Base-by-base conservation (phyloP, 768 basidiomycete species). In the Dioszegia crocea region DNA sequence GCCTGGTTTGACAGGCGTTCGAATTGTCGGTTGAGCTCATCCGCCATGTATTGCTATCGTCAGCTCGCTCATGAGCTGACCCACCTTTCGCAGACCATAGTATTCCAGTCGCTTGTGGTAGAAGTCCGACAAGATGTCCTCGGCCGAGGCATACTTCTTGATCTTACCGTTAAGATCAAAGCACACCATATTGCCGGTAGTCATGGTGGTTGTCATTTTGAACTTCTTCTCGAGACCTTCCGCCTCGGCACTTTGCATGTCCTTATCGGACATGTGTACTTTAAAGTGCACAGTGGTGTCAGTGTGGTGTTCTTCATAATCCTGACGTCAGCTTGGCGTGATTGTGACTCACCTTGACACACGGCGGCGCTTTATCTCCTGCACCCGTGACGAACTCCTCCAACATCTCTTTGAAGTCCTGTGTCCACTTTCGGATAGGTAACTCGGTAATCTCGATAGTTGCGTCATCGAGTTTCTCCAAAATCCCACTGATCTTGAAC, bases 141-240 rank as follows among this genome's bases (percentile, higher is more conserved):
- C 96, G 0, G 96, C 85, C 0, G 86, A 83, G 17, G 83, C 80
- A 76, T 97, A 98, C 78, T 86, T 93, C 80, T 86, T 91, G 79
- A 99, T 94, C 80, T 94, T 96, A 66, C 90, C 87, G 17, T 93
- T 88, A 60, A 89, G 84, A 77, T 99, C 94, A 77, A 99, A 99
- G 78, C 91, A 92, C 17, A 98, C 96, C 96, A 99, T 98, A 80
- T 99, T 99, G 74, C 84, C 83, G 16, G 91, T 96, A 76, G 82
- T 88, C 76, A 99, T 79, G 76, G 92, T 89, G 46, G 82, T 78
- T 14, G 85, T 85, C 61, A 97, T 80, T 78, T 91, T 94, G 85
- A 99, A 97, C 75, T 84, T 89, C 76, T 96, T 93, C 30, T 85
- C 68, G 30, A 99, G 79, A 2, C 94, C 94, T 72, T 96, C 90